A percentile compares a stretch with the other conserved stretches of the same genome.
phyloP scores from a whole-genome alignment of 2,329 filamentous ascomycete species.

The Colletotrichum tofieldiae region DNA sequence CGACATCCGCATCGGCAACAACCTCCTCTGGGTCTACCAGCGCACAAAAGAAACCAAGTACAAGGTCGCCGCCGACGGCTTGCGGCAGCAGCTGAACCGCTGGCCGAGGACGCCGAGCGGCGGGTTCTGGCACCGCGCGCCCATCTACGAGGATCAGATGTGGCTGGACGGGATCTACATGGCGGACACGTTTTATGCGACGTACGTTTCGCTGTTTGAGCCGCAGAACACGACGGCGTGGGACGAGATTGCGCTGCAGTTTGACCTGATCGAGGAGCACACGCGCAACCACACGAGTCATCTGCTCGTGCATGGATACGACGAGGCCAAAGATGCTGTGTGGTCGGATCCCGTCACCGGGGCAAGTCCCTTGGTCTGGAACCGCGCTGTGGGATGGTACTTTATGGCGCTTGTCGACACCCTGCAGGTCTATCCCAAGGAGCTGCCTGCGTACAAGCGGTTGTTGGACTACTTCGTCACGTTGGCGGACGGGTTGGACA shows the following conservation, averaged over 20 bases:
- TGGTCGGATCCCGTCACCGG: constrained; percentile 69
- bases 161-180: constrained; percentile 72
- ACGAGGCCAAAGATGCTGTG: constrained; percentile 61
- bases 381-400: constrained; percentile 70
- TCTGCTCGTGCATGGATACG: constrained; percentile 70
- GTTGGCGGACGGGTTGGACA: constrained; percentile 59
- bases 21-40: constrained; percentile 65
- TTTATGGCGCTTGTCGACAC: constrained; percentile 66
- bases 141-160: constrained; percentile 67
- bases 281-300: constrained; percentile 57
- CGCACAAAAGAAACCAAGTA: constrained; percentile 63
- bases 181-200: constrained; percentile 62
- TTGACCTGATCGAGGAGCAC: constrained; percentile 61
- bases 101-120: constrained; percentile 66
- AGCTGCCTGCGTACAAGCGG: constrained; percentile 53
- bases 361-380: constrained; percentile 68
- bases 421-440: constrained; percentile 61
- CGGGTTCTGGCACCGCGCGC: constrained; percentile 67
- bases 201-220: constrained; percentile 58
- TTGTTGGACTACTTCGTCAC: constrained; percentile 57
- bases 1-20: constrained; percentile 68
- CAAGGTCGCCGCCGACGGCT: constrained; percentile 61
- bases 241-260: constrained; percentile 62
- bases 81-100: constrained; percentile 62
- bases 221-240: constrained; percentile 57